Percentiles rank a stretch among this genome's conserved stretches.
These are phyloP conservation scores for Aegilops sharonensis DNA, from an alignment of 176 grass and related monocot species.

Conservation along the genomic window DNA sequence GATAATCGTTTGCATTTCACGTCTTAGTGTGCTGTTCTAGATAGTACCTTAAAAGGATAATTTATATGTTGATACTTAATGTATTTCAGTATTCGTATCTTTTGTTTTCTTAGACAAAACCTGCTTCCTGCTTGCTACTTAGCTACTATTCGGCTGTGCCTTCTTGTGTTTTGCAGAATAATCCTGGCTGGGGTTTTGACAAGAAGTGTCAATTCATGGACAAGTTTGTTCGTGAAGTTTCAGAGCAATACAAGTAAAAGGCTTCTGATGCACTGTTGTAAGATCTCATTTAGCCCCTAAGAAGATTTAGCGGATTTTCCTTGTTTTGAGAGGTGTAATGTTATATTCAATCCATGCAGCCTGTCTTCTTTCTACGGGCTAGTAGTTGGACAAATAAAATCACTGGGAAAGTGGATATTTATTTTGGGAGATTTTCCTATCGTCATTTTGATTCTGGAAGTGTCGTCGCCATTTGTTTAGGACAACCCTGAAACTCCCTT, in stretches of 20 bases:
- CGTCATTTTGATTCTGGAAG: background rate
- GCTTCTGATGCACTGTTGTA: conserved; percentile 26
- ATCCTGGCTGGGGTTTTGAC: conserved; percentile 76
- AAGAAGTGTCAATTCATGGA: conserved; percentile 92
- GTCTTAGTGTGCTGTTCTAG: background rate
- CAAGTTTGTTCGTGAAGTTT: conserved; percentile 79
- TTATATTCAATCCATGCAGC: conserved; percentile 1
- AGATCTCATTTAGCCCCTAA: conserved; percentile 29
- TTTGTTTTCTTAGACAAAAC: background rate
- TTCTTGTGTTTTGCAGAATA: conserved; percentile 58
- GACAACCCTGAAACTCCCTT: background rate
- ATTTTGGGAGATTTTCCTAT: background rate
- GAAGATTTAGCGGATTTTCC: conserved; percentile 19
- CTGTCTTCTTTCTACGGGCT: conserved; percentile 17
- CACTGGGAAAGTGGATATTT: conserved; percentile 14
- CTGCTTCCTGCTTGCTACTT: background rate
- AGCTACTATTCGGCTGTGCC: conserved; percentile 6
- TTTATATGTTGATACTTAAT: background rate
- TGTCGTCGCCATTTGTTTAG: background rate
- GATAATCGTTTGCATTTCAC: background rate
- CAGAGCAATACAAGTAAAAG: conserved; percentile 66
- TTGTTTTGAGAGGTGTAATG: background rate
- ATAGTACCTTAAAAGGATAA: background rate
- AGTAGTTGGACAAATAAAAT: conserved; percentile 49
- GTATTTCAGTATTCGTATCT: background rate